These are phyloP conservation scores for Melaleuca quinquenervia DNA, from an alignment of 345 rosid genomes.

Conservation along the genomic window DNA sequence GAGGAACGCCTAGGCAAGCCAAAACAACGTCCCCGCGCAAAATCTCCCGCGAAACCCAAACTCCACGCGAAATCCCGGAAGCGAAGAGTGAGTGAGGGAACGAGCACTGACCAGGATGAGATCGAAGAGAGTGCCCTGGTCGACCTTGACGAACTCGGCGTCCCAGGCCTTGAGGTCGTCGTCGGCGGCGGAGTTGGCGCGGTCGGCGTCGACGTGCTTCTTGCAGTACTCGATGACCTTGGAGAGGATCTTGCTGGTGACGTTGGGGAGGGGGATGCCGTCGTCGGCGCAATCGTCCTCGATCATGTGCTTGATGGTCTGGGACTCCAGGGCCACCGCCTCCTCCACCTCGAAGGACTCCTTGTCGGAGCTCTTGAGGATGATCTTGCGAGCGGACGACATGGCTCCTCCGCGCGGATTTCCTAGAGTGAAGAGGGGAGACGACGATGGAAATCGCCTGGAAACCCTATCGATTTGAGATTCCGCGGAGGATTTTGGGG, in stretches of 20 bases:
- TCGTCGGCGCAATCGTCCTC: slow-evolving; percentile 46
- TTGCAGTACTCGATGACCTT: slow-evolving; percentile 73
- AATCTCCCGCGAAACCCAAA: background rate
- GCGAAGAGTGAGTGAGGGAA: background rate
- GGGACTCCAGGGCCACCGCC: slow-evolving; percentile 45
- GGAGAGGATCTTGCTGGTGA: slow-evolving; percentile 47
- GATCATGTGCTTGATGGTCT: slow-evolving; percentile 63
- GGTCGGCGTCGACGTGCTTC: slow-evolving; percentile 52
- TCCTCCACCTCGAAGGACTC: slow-evolving; percentile 57
- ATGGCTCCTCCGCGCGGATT: background rate
- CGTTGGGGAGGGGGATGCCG: slow-evolving; percentile 65
- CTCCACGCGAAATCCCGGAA: background rate
- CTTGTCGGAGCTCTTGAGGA: slow-evolving; percentile 46
- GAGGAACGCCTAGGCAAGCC: background rate
- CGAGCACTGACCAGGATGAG: slow-evolving; percentile 37
- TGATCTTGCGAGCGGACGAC: slow-evolving; percentile 22
- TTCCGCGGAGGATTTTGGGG: no score
- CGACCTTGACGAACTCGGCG: slow-evolving; percentile 48
- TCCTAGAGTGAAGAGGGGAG: background rate
- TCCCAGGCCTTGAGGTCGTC: slow-evolving; percentile 45
- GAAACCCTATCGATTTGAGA: background rate
- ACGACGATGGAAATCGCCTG: background rate
- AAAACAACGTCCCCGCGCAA: background rate
- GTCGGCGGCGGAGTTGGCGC: slow-evolving; percentile 9
- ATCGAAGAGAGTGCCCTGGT: slow-evolving; percentile 48